Conservation (phyloP, 225 moss, liverwort and hornwort genomes). For the Takakia lepidozioides region DNA sequence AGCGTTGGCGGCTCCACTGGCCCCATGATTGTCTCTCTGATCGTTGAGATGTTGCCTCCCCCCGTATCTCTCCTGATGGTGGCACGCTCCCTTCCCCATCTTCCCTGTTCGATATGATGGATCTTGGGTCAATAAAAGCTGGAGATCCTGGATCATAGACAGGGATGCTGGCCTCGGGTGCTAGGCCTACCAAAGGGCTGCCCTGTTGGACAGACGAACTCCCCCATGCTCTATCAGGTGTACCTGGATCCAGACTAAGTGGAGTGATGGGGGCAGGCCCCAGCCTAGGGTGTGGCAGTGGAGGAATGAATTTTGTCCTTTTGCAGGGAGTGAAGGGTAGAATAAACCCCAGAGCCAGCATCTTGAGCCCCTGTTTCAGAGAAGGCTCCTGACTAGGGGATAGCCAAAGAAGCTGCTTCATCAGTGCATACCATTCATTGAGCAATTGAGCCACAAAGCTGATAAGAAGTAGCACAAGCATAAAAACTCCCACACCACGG, state of each 20-base stretch:
- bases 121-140: conserved; percentile 34
- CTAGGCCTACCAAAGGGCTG: conserved; percentile 27
- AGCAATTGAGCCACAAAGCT: conserved; percentile 68
- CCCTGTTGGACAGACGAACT: conserved; percentile 10
- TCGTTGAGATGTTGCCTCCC: conserved; percentile 24
- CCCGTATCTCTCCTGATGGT: conserved; percentile 23
- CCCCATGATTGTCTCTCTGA: conserved; percentile 28
- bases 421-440: conserved; percentile 75
- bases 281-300: conserved; percentile 16
- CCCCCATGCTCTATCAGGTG: not conserved
- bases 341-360: conserved; percentile 52
- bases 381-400: conserved; percentile 54
- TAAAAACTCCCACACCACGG: conserved; percentile 40
- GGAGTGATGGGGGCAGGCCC: conserved; percentile 6
- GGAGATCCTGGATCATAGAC: conserved; percentile 42
- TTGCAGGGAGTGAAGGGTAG: conserved; percentile 75
- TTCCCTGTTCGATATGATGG: conserved; percentile 46
- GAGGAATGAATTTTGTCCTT: conserved; percentile 23
- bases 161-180: conserved; percentile 26
- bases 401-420: conserved; percentile 63
- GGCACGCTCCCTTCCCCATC: conserved; percentile 18
- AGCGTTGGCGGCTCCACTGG: conserved; percentile 48
- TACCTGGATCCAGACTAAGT: not conserved
- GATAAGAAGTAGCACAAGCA: conserved; percentile 52
- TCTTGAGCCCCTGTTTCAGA: conserved; percentile 46